Evolutionary conservation across 106 monocot genomes (phyloP).

Genomic region (Phalaenopsis equestris): DNA sequence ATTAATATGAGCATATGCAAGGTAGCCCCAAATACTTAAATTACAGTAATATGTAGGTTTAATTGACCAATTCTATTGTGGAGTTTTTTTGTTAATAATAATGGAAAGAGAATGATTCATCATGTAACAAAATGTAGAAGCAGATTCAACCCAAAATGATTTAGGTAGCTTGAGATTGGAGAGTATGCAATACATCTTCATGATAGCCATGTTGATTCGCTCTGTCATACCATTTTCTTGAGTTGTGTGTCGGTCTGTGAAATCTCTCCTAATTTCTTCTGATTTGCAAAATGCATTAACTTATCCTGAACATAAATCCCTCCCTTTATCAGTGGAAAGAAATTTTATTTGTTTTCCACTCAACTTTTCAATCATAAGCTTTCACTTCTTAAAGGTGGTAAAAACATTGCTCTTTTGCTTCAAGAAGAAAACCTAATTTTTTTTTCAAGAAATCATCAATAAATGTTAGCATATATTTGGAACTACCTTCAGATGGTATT

Average conservation of each 20-base stretch:
- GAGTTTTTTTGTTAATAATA: not conserved
- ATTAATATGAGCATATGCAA: not conserved
- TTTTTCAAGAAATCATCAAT: conserved; percentile 8
- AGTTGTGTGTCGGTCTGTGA: not conserved
- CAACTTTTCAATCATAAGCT: not conserved
- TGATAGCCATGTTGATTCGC: not conserved
- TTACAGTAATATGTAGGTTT: not conserved
- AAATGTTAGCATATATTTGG: not conserved
- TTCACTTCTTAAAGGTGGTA: not conserved
- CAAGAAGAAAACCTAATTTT: not conserved
- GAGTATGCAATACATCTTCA: not conserved
- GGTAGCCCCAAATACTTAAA: not conserved
- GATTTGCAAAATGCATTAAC: not conserved
- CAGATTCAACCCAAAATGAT: not conserved
- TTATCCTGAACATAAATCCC: not conserved
- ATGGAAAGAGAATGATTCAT: not conserved
- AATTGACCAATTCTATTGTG: not conserved
- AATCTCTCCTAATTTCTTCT: not conserved
- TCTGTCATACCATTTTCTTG: not conserved
- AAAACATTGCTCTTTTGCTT: not conserved
- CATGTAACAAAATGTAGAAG: not conserved
- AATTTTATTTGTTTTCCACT: not conserved
- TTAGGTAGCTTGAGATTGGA: not conserved
- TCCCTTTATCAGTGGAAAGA: not conserved
- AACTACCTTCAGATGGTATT: conserved; percentile 2